phyloP scores from a whole-genome alignment of 306 rosid species.

The Prunus davidiana region DNA sequence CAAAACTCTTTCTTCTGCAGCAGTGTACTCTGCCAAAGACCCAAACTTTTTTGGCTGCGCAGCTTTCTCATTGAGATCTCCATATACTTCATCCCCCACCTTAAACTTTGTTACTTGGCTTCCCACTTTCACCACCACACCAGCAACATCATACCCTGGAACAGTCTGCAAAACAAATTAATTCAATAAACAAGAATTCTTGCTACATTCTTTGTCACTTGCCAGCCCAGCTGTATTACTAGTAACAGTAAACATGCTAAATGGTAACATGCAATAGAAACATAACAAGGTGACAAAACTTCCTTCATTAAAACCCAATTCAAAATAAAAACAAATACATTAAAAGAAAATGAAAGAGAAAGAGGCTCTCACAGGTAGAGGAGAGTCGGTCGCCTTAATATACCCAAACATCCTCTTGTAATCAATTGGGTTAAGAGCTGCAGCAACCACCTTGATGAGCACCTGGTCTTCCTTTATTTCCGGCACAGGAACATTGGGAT shows the following conservation, averaged over 20 bases:
- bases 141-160: constrained; percentile 70
- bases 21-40: constrained; percentile 71
- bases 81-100: constrained; percentile 71
- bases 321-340: no score
- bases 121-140: constrained; percentile 67
- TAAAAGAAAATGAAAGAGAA: neutral
- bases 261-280: no score
- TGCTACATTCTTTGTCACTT: no score
- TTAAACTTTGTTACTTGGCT: constrained; percentile 52
- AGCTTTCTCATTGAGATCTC: constrained; percentile 48
- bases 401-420: constrained; percentile 44
- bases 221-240: no score
- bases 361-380: constrained; percentile 19
- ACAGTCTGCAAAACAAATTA: constrained; percentile 29
- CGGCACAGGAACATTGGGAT: constrained; percentile 40
- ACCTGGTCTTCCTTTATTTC: constrained; percentile 48
- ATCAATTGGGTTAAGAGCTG: constrained; percentile 64
- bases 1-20: constrained; percentile 51
- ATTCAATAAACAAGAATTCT: no score
- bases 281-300: neutral
- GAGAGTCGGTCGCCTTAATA: constrained; percentile 21
- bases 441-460: constrained; percentile 67
- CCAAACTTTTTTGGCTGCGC: constrained; percentile 35
- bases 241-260: no score
- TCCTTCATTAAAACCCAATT: neutral